Percentiles rank a stretch among this genome's conserved stretches.
phyloP scores from a whole-genome alignment of 768 basidiomycete species.

The Sarcodon aspratus region DNA sequence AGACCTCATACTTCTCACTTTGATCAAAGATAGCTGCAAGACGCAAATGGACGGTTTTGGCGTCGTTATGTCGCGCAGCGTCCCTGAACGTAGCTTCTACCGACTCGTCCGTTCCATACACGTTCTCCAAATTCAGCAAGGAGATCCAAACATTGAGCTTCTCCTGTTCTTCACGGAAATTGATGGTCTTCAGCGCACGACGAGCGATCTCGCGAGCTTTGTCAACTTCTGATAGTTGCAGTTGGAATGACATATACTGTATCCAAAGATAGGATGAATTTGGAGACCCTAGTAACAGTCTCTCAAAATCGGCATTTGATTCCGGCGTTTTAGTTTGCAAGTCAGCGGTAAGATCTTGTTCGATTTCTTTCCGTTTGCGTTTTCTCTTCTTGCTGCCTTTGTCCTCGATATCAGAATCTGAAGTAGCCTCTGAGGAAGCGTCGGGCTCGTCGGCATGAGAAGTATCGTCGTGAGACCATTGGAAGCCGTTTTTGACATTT shows the following conservation, averaged over 20 bases:
- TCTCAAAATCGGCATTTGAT: constrained; percentile 92
- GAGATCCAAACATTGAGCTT: constrained; percentile 98
- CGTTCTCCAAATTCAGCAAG: constrained; percentile 86
- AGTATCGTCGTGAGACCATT: constrained; percentile 44
- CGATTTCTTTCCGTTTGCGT: constrained; percentile 58
- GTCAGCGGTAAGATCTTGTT: constrained; percentile 76
- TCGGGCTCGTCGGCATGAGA: constrained; percentile 26
- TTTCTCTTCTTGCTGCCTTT: constrained; percentile 49
- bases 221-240: constrained; percentile 92
- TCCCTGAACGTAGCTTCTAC: constrained; percentile 82
- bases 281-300: constrained; percentile 83
- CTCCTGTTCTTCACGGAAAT: constrained; percentile 93
- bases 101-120: constrained; percentile 78
- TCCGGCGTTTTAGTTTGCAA: constrained; percentile 80
- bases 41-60: constrained; percentile 81
- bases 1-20: constrained; percentile 71
- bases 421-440: constrained; percentile 30
- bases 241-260: constrained; percentile 98
- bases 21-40: constrained; percentile 79
- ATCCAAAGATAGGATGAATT: constrained; percentile 98
- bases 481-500: constrained; percentile 50
- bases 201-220: constrained; percentile 85
- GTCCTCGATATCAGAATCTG: constrained; percentile 35
- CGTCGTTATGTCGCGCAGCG: constrained; percentile 82
- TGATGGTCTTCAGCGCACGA: constrained; percentile 79